Conservation (phyloP, 2,329 filamentous ascomycete genomes). For the Beauveria medogensis region DNA sequence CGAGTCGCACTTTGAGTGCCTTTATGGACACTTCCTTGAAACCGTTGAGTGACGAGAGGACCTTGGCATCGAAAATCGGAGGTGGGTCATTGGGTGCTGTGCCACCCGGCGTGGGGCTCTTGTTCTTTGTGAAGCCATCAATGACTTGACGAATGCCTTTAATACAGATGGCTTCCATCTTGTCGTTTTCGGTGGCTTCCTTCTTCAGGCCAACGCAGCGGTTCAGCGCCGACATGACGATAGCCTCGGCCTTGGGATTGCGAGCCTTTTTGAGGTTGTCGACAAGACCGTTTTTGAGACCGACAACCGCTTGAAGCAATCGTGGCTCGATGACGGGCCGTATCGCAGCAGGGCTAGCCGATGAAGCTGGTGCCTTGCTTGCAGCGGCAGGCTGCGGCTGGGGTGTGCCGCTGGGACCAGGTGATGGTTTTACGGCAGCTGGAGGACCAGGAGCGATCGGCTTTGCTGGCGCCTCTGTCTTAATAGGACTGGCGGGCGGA, state of each 20-base stretch:
- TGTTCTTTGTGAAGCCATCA: slow-evolving; percentile 33
- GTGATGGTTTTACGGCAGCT: background rate
- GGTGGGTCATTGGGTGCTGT: slow-evolving; percentile 20
- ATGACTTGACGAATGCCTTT: slow-evolving; percentile 35
- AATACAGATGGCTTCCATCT: slow-evolving; percentile 39
- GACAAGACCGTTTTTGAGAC: slow-evolving; percentile 39
- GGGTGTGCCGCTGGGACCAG: slow-evolving; percentile 7
- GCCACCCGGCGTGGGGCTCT: slow-evolving; percentile 25
- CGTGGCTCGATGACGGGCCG: slow-evolving; percentile 36
- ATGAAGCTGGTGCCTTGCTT: slow-evolving; percentile 19
- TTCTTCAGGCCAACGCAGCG: slow-evolving; percentile 41
- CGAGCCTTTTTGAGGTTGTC: slow-evolving; percentile 36
- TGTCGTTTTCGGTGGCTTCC: slow-evolving; percentile 34
- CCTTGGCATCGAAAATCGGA: slow-evolving; percentile 29
- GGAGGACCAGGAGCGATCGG: background rate
- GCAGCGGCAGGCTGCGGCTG: slow-evolving; percentile 14
- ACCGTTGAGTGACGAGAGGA: slow-evolving; percentile 32
- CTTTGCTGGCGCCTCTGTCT: slow-evolving; percentile 12
- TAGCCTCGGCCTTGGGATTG: slow-evolving; percentile 35
- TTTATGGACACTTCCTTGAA: slow-evolving; percentile 40
- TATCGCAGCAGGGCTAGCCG: slow-evolving; percentile 19
- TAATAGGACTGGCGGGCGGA: background rate
- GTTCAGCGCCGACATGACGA: slow-evolving; percentile 46
- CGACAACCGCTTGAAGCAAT: slow-evolving; percentile 33
- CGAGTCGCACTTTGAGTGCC: slow-evolving; percentile 32